Base-by-base conservation (phyloP, 1,284 basidiomycete genomes). In the Fomitopsis pinicola region DNA sequence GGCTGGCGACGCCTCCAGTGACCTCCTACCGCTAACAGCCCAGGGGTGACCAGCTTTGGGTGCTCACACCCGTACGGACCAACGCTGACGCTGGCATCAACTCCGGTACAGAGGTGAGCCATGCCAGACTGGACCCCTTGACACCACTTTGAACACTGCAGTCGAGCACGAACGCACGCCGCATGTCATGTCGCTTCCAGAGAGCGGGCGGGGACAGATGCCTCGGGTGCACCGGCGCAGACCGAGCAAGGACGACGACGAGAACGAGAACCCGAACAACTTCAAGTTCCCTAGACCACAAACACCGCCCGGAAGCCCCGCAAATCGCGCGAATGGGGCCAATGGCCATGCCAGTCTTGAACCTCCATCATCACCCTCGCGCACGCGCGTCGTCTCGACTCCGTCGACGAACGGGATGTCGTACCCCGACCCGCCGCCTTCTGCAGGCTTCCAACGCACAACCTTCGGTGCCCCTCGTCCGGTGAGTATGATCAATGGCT, bases 391-490 rank as follows among this genome's bases (percentile, higher is more conserved):
- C 17, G 74, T 69, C 26, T 78, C 79, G 0, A 75, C 74, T 15
- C 76, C 82, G 3, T 62, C 74, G 40, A 60, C 66, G 63, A 63
- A 65, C 62, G 53, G 71, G 10, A 71, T 72, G 33, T 68, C 71
- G 10, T 67, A 72, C 54, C 64, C 72, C 2, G 66, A 67, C 26
- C 70, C 73, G 17, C 77, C 77, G 2, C 72, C 77, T 19, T 78
- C 78, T 42, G 71, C 77, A 45, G 80, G 79, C 14, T 73, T 76
- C n/a, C 74, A 76, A 67, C 72, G 74, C 45, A 73, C 75, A 14
- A 72, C 66, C 19, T 78, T 79, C 69, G 62, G 69, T 65, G 58
- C 70, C 58, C 69, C 68, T 14, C 67, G 73, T 60, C 71, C 75
- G 50, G 71, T 73, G 38, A 65, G 64, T 14, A 53, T 71, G 19